Evolutionary conservation across 2,329 filamentous ascomycete genomes (phyloP).

Genomic region (Neofusicoccum umdonicola): DNA sequence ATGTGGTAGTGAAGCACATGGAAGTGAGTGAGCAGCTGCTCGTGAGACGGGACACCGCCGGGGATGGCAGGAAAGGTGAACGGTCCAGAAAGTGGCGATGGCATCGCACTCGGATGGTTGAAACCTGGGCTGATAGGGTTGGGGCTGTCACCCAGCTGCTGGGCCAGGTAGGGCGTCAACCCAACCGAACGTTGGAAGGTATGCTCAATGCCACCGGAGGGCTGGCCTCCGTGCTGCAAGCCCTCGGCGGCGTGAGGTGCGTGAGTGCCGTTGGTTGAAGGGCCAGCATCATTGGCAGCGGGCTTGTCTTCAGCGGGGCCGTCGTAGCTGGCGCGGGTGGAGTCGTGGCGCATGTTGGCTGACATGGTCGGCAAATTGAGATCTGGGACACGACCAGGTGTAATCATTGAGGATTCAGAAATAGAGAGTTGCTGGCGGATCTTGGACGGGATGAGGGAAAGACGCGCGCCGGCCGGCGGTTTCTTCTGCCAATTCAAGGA

Average conservation of each 20-base stretch:
- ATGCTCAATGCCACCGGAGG: neutral
- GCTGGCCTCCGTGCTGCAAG: neutral
- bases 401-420: neutral
- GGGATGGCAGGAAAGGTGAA: neutral
- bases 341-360: neutral
- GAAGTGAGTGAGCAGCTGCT: constrained; percentile 29
- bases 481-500: constrained; percentile 5
- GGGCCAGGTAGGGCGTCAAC: constrained; percentile 17
- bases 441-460: neutral
- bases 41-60: neutral
- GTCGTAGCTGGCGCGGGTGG: neutral
- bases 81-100: constrained; percentile 23
- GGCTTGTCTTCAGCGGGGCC: neutral
- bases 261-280: neutral
- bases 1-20: constrained; percentile 37
- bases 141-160: constrained; percentile 1
- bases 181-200: neutral
- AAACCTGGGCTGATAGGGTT: constrained; percentile 4
- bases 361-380: neutral
- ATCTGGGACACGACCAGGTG: neutral
- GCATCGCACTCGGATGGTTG: constrained; percentile 27
- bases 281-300: neutral
- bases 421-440: neutral
- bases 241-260: neutral
- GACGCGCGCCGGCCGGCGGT: neutral